Evolutionary conservation across 1,139 yeast species (phyloP).

Genomic region (Saccharomyces hybrid): DNA sequence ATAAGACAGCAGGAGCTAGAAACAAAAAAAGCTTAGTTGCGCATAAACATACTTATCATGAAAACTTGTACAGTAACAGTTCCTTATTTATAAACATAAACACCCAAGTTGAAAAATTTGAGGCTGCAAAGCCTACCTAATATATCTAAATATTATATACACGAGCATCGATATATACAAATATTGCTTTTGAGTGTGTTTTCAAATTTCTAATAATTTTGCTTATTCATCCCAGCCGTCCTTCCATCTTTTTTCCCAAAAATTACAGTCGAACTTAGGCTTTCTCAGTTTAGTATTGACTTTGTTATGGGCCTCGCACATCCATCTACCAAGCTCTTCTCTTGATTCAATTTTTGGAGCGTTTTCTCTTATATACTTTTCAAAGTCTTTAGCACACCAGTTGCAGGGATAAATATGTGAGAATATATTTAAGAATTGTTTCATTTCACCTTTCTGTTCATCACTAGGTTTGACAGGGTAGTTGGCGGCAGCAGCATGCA

Average conservation of each 20-base stretch:
- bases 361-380: slow-evolving; percentile 48
- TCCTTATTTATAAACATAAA: background rate
- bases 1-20: background rate
- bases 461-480: slow-evolving; percentile 67
- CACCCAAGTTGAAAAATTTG: background rate
- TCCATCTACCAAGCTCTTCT: slow-evolving; percentile 82
- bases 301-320: slow-evolving; percentile 90
- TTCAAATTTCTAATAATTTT: background rate
- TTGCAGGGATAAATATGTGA: slow-evolving; percentile 88
- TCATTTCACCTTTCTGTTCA: slow-evolving; percentile 63
- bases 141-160: background rate
- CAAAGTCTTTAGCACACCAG: slow-evolving; percentile 86
- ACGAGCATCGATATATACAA: background rate
- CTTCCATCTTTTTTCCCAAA: slow-evolving; percentile 92
- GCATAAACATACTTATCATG: background rate
- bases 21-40: background rate
- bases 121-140: background rate
- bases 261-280: slow-evolving; percentile 73
- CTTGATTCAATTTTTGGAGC: slow-evolving; percentile 64
- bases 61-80: background rate
- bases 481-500: slow-evolving; percentile 85
- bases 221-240: slow-evolving; percentile 55
- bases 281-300: slow-evolving; percentile 83
- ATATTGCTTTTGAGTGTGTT: background rate
- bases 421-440: slow-evolving; percentile 59